Evolutionary conservation across 768 basidiomycete genomes (phyloP).

Genomic region (Mycena amicta): DNA sequence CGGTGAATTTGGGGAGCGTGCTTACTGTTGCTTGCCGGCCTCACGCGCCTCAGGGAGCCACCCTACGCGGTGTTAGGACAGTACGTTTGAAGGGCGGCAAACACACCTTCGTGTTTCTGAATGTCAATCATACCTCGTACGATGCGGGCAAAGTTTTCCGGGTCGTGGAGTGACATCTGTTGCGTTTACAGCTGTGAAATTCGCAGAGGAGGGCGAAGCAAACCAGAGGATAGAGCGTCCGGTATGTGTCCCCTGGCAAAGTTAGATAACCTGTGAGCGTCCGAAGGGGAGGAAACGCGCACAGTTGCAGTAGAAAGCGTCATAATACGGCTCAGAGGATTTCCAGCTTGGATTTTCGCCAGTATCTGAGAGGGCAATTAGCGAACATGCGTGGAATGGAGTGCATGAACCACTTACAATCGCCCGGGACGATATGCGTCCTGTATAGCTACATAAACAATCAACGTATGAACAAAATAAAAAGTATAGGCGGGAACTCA

Average conservation of each 20-base stretch:
- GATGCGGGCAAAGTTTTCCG: slow-evolving; percentile 57
- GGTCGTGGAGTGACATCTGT: slow-evolving; percentile 62
- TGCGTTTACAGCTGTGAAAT: no score
- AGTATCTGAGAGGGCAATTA: slow-evolving; percentile 41
- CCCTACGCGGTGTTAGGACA: no score
- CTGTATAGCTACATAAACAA: no score
- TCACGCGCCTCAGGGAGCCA: slow-evolving; percentile 57
- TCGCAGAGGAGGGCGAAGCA: background rate
- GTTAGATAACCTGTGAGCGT: background rate
- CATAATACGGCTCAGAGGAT: slow-evolving; percentile 66
- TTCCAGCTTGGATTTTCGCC: slow-evolving; percentile 68
- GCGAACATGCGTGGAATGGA: background rate
- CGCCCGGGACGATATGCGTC: slow-evolving; percentile 64
- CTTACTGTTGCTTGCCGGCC: slow-evolving; percentile 57
- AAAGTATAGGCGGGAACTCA: no score
- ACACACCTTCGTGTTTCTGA: slow-evolving; percentile 67
- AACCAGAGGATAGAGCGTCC: slow-evolving; percentile 57
- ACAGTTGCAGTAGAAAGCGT: slow-evolving; percentile 71
- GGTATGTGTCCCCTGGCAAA: slow-evolving; percentile 56
- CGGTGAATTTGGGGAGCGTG: slow-evolving; percentile 24
- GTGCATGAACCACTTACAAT: slow-evolving; percentile 44
- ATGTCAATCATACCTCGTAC: slow-evolving; percentile 70
- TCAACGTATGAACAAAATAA: no score
- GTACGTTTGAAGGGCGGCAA: no score
- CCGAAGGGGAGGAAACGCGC: slow-evolving; percentile 21